Evolutionary conservation across 352 stramenopile genomes (phyloP).

Genomic region (Globisporangium megalacanthum): DNA sequence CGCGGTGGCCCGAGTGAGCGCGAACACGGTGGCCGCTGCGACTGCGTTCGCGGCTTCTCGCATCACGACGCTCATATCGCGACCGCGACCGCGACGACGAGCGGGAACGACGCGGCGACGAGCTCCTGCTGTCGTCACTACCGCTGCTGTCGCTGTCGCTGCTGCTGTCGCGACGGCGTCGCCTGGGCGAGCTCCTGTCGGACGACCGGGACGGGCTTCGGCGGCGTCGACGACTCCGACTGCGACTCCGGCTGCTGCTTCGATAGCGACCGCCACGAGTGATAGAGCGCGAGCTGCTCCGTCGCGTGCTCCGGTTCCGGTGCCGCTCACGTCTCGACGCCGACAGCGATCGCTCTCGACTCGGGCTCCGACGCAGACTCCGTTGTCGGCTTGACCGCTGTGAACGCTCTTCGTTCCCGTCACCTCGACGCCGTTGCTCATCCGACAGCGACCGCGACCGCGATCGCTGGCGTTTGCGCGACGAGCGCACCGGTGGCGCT

Average conservation of each 20-base stretch:
- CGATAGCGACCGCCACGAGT: neutral
- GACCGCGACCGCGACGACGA: constrained; percentile 8
- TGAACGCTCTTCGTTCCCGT: neutral
- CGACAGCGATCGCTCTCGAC: constrained; percentile 14
- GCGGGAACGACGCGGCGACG: constrained; percentile 5
- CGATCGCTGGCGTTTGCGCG: constrained; percentile 8
- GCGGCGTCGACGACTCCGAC: constrained; percentile 21
- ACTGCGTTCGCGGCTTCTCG: constrained; percentile 2
- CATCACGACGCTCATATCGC: constrained; percentile 1
- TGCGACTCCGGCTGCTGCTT: constrained; percentile 12
- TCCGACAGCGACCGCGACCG: constrained; percentile 13
- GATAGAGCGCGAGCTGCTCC: neutral
- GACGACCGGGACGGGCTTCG: constrained; percentile 10
- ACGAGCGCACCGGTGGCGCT: constrained; percentile 6
- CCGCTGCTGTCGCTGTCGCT: constrained; percentile 4
- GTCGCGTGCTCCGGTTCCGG: constrained; percentile 18
- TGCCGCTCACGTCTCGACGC: constrained; percentile 2
- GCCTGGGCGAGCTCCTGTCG: constrained; percentile 12
- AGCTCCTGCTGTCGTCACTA: constrained; percentile 2
- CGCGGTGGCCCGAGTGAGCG: neutral
- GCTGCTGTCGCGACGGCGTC: constrained; percentile 8
- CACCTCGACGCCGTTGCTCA: constrained; percentile 6
- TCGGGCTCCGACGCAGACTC: constrained; percentile 31
- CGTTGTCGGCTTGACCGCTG: constrained; percentile 9
- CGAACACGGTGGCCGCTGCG: neutral